Conservation (phyloP, 805 yeast species). For the Zygosaccharomyces siamensis region DNA sequence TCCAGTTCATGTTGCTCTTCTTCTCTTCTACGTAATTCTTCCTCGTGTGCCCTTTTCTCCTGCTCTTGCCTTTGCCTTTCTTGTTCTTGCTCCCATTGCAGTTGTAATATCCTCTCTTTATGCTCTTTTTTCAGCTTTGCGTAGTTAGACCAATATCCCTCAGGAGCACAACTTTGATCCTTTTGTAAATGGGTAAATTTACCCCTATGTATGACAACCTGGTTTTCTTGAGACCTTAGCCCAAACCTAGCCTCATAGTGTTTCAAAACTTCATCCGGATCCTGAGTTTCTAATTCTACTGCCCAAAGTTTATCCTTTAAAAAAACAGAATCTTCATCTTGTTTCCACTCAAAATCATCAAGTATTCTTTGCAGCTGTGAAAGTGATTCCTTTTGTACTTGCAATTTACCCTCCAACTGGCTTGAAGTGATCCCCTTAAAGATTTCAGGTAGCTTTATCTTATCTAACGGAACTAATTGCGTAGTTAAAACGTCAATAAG, state of each 20-base stretch:
- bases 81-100: conserved; percentile 15
- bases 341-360: conserved; percentile 6
- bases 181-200: conserved; percentile 20
- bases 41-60: conserved; percentile 8
- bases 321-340: conserved; percentile 7
- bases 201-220: conserved; percentile 16
- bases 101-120: conserved; percentile 12
- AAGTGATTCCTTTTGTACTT: conserved; percentile 14
- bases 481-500: conserved; percentile 24
- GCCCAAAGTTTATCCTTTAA: conserved; percentile 11
- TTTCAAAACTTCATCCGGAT: conserved; percentile 6
- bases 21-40: conserved; percentile 11
- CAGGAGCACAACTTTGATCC: conserved; percentile 28
- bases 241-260: conserved; percentile 14
- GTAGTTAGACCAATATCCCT: conserved; percentile 30
- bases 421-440: conserved; percentile 11
- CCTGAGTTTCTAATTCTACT: conserved; percentile 4
- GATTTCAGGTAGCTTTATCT: conserved; percentile 20
- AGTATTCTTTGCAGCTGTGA: conserved; percentile 3
- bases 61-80: conserved; percentile 10
- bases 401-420: conserved; percentile 12
- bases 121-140: conserved; percentile 15
- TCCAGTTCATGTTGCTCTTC: conserved; percentile 11
- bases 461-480: conserved; percentile 22
- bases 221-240: conserved; percentile 17